Conservation (phyloP, 257 asterid genomes). For the Przewalskia tangutica region DNA sequence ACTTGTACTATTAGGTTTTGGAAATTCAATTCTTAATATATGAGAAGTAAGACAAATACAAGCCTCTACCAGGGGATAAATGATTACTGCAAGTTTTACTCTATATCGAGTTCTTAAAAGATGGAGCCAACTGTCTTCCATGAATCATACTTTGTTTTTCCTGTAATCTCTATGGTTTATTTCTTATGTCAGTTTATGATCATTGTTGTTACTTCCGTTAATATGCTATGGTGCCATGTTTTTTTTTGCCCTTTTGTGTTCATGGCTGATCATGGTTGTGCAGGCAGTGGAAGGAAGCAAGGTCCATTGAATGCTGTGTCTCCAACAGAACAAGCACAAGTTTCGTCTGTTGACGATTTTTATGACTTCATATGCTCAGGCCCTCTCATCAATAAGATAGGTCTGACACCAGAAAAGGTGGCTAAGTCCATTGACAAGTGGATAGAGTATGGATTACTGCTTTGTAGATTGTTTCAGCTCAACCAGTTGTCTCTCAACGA, state of each 20-base stretch:
- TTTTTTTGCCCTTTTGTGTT: not conserved
- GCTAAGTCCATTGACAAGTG: constrained; percentile 85
- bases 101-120: not conserved
- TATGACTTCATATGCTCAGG: constrained; percentile 71
- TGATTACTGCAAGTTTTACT: not conserved
- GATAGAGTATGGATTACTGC: constrained; percentile 64
- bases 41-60: not conserved
- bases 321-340: constrained; percentile 41
- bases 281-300: constrained; percentile 43
- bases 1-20: not conserved
- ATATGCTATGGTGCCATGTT: not conserved
- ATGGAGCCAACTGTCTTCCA: not conserved
- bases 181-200: not conserved
- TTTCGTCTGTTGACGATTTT: constrained; percentile 62
- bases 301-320: constrained; percentile 30
- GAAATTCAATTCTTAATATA: not conserved
- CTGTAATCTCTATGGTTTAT: not conserved
- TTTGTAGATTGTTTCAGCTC: constrained; percentile 76
- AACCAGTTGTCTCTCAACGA: constrained; percentile 60
- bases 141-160: not conserved
- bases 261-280: constrained; percentile 8
- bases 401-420: constrained; percentile 61
- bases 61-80: not conserved
- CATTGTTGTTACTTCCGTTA: not conserved
- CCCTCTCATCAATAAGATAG: constrained; percentile 56